These are phyloP conservation scores for Penicillium thymicola DNA, from an alignment of 2,329 filamentous ascomycete species.

Conservation along the genomic window DNA sequence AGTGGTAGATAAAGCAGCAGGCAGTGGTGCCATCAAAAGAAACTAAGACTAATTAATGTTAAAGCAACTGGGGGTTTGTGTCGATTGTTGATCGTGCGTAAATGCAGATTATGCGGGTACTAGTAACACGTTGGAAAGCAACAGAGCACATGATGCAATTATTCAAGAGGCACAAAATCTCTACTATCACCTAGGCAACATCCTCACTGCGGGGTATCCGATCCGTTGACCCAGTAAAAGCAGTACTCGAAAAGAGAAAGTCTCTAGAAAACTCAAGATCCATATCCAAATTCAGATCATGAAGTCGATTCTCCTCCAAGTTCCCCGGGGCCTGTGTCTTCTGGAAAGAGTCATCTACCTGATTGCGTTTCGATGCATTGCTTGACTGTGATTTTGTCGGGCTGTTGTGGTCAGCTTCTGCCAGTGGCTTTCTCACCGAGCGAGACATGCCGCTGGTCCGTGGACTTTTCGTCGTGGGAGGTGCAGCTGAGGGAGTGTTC, in stretches of 20 bases:
- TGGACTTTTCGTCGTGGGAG: conserved; percentile 8
- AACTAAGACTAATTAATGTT: too few species aligned
- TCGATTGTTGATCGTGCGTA: neutral
- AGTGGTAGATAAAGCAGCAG: too few species aligned
- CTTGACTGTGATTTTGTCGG: conserved; percentile 21
- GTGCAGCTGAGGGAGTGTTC: neutral
- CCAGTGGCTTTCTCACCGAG: conserved; percentile 23
- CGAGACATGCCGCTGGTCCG: neutral
- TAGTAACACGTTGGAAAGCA: neutral
- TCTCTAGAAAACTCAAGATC: conserved; percentile 37
- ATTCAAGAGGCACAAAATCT: neutral
- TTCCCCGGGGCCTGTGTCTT: conserved; percentile 8
- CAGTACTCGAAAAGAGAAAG: conserved; percentile 35
- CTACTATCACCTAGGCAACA: too few species aligned
- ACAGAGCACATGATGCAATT: neutral
- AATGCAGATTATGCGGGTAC: neutral
- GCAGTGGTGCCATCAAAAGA: neutral
- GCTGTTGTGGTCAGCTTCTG: conserved; percentile 27
- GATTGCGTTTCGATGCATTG: conserved; percentile 10
- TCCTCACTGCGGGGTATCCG: conserved; percentile 2
- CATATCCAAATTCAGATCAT: conserved; percentile 32
- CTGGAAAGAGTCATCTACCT: conserved; percentile 2
- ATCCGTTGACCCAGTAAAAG: conserved; percentile 25
- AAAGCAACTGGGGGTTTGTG: too few species aligned
- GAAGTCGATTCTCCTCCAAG: conserved; percentile 23